These are phyloP conservation scores for Candida coleopterorum DNA, from an alignment of 805 yeast species.

Conservation along the genomic window DNA sequence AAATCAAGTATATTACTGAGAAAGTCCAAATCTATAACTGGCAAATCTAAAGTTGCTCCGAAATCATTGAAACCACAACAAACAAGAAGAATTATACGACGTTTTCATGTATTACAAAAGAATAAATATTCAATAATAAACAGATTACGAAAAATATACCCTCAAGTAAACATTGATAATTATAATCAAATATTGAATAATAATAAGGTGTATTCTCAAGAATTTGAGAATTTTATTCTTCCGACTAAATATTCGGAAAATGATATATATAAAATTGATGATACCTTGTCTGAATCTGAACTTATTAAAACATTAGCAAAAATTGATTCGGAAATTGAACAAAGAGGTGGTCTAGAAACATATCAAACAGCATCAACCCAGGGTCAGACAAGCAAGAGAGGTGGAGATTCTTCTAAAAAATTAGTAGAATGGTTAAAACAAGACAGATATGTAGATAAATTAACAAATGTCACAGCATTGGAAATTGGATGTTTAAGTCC, in stretches of 20 bases:
- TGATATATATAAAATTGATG: conserved; percentile 17
- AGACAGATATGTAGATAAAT: conserved; percentile 7
- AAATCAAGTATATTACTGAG: conserved; percentile 24
- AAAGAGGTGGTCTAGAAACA: conserved; percentile 69
- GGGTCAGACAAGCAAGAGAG: conserved; percentile 75
- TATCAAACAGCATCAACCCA: conserved; percentile 83
- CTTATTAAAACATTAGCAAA: conserved; percentile 38
- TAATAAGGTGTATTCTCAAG: background rate
- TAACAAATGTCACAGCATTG: conserved; percentile 39
- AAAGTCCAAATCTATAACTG: conserved; percentile 29
- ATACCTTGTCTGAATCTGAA: conserved; percentile 10
- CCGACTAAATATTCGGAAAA: conserved; percentile 7
- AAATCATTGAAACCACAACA: conserved; percentile 57
- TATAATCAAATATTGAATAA: conserved; percentile 6
- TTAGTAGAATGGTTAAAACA: conserved; percentile 67
- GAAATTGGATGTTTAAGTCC: conserved; percentile 84
- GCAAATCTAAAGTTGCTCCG: conserved; percentile 24
- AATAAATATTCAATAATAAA: conserved; percentile 40
- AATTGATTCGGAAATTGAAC: conserved; percentile 57
- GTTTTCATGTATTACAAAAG: conserved; percentile 70
- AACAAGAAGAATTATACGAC: conserved; percentile 71
- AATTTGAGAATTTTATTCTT: conserved; percentile 1
- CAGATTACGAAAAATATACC: conserved; percentile 24
- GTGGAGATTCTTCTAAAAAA: conserved; percentile 88
- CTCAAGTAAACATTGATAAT: conserved; percentile 15